Conservation (phyloP, 2,329 filamentous ascomycete genomes). For the Ophioceras dolichostomum region DNA sequence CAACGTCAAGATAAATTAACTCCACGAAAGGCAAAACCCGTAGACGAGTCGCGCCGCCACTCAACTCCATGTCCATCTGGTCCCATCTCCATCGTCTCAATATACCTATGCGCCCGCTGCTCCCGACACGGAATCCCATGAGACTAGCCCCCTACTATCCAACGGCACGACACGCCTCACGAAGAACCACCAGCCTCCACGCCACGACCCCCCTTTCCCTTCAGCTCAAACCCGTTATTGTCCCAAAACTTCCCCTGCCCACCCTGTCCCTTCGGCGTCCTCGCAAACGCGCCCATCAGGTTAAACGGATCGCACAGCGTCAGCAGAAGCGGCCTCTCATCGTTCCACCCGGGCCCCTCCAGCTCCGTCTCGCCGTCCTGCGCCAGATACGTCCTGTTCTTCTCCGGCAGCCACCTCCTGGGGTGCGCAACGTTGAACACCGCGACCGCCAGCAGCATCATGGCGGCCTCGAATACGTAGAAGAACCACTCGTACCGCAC, state of each 20-base stretch:
- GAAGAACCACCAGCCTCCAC: too few species aligned
- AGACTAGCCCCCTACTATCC: too few species aligned
- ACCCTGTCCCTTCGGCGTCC: not conserved
- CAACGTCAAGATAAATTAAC: too few species aligned
- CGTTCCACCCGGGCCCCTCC: slow-evolving; percentile 15
- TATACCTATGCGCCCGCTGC: too few species aligned
- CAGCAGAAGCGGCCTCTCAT: slow-evolving; percentile 13
- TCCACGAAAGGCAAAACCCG: too few species aligned
- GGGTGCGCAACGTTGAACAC: slow-evolving; percentile 27
- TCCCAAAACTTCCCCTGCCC: slow-evolving; percentile 10
- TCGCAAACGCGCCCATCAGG: not conserved
- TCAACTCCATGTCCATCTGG: too few species aligned
- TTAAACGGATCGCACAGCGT: slow-evolving; percentile 11
- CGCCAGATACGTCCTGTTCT: slow-evolving; percentile 22
- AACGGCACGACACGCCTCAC: too few species aligned
- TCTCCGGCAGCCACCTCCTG: slow-evolving; percentile 22
- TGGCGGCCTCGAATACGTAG: slow-evolving; percentile 27
- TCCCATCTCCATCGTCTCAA: too few species aligned
- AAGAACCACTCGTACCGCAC: slow-evolving; percentile 31
- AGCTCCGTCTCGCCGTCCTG: slow-evolving; percentile 23
- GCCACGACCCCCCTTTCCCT: not conserved
- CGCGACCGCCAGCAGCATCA: slow-evolving; percentile 25
- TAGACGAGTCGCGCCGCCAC: too few species aligned
- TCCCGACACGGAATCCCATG: too few species aligned
- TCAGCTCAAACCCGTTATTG: not conserved